A percentile compares a stretch with the other conserved stretches of the same genome.
Evolutionary conservation across 2,329 filamentous ascomycete genomes (phyloP).

Genomic region (Aspergillus quadrilineatus): DNA sequence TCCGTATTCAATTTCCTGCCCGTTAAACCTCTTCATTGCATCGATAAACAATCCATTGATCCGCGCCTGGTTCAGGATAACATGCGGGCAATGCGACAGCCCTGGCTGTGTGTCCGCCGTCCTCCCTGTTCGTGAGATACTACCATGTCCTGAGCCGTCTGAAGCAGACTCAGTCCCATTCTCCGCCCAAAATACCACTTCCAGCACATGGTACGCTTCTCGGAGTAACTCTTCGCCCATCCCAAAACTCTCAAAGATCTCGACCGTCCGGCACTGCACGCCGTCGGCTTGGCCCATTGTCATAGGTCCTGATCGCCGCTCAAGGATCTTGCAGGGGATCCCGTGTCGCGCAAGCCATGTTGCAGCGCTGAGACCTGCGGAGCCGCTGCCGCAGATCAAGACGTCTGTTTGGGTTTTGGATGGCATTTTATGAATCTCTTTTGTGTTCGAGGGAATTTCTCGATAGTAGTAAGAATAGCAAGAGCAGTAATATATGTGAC

Average conservation of each 20-base stretch:
- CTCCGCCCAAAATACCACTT: constrained; percentile 58
- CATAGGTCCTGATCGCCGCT: constrained; percentile 56
- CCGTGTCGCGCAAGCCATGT: constrained; percentile 60
- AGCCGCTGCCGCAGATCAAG: constrained; percentile 61
- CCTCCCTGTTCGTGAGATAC: constrained; percentile 49
- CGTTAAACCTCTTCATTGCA: constrained; percentile 46
- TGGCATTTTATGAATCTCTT: neutral
- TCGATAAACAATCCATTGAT: constrained; percentile 57
- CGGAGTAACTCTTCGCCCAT: constrained; percentile 55
- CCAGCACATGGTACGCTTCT: constrained; percentile 59
- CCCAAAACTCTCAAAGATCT: constrained; percentile 61
- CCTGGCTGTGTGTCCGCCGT: constrained; percentile 56
- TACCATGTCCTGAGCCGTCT: constrained; percentile 16
- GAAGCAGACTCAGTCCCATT: constrained; percentile 18
- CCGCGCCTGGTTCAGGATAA: constrained; percentile 58
- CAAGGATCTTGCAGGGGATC: constrained; percentile 59
- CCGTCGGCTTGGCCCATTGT: constrained; percentile 63
- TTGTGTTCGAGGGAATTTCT: neutral
- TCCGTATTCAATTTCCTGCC: constrained; percentile 55
- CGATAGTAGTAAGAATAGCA: neutral
- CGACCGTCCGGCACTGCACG: constrained; percentile 60
- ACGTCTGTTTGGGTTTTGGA: constrained; percentile 45
- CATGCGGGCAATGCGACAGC: constrained; percentile 55
- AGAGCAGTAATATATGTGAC: too few species aligned
- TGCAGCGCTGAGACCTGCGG: constrained; percentile 61